Conservation (phyloP, 169 alveolate species). For the Eimeria necatrix region DNA sequence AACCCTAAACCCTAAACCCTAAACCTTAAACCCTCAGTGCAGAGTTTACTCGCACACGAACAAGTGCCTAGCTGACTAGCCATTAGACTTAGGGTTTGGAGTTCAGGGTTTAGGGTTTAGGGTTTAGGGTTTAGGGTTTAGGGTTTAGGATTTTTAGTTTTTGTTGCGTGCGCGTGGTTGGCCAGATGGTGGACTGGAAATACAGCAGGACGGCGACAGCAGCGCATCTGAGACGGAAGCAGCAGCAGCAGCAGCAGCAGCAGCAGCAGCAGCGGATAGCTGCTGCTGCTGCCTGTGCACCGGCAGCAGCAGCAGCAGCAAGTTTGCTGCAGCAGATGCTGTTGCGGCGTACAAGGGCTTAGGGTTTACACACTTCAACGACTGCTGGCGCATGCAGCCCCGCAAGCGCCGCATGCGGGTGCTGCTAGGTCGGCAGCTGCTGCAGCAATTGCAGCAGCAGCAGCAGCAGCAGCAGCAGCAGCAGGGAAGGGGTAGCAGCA, state of each 20-base stretch:
- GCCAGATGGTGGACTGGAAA: conserved; percentile 6
- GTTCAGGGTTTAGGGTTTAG: neutral
- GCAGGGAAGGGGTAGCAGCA: conserved; percentile 3
- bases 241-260: conserved; percentile 24
- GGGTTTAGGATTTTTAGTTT: too few species aligned
- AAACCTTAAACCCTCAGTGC: neutral
- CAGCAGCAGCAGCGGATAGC: conserved; percentile 21
- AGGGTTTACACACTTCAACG: neutral
- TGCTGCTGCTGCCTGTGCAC: neutral
- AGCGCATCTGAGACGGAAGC: neutral
- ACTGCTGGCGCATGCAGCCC: neutral
- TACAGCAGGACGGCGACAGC: conserved; percentile 25
- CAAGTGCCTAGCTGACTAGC: too few species aligned
- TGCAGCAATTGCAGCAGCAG: conserved; percentile 4
- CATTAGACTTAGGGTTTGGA: too few species aligned
- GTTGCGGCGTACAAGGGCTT: neutral
- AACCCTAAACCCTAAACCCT: neutral
- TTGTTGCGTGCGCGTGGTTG: neutral
- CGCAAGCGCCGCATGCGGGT: conserved; percentile 5
- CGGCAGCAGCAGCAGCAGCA: conserved; percentile 41
- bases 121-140: conserved; percentile 5
- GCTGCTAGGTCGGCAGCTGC: conserved; percentile 22
- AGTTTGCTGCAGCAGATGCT: neutral
- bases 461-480: neutral
- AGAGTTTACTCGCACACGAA: too few species aligned